These are phyloP conservation scores for Trametes hirsuta DNA, from an alignment of 1,284 basidiomycete species.

Conservation along the genomic window DNA sequence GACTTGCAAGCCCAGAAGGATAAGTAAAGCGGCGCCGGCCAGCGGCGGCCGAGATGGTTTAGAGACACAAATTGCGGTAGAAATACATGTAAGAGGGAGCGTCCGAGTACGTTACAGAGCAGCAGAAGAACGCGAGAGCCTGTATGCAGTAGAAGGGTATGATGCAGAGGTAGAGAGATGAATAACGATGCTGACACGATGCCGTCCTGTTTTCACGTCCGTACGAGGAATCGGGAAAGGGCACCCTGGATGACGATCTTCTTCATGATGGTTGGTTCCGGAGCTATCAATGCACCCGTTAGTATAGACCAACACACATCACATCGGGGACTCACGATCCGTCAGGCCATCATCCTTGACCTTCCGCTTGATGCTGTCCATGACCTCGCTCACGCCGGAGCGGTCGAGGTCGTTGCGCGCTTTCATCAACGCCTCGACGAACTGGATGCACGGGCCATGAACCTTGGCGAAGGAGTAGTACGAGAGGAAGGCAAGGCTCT, in stretches of 20 bases:
- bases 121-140: slow-evolving; percentile 5
- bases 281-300: slow-evolving; percentile 45
- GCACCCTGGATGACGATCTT: slow-evolving; percentile 75
- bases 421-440: slow-evolving; percentile 90
- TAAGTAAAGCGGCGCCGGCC: not conserved
- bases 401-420: slow-evolving; percentile 92
- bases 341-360: slow-evolving; percentile 84
- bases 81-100: slow-evolving; percentile 16
- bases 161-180: slow-evolving; percentile 1
- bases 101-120: slow-evolving; percentile 24
- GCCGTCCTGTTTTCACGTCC: slow-evolving; percentile 11
- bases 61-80: not conserved
- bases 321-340: slow-evolving; percentile 69
- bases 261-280: slow-evolving; percentile 86
- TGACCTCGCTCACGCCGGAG: slow-evolving; percentile 84
- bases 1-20: slow-evolving; percentile 17
- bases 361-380: slow-evolving; percentile 93
- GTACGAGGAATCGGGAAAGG: slow-evolving; percentile 55
- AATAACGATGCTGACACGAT: slow-evolving; percentile 34
- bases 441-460: slow-evolving; percentile 91
- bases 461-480: slow-evolving; percentile 97
- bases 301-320: not conserved
- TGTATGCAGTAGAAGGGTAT: slow-evolving; percentile 15
- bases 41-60: not conserved
- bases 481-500: slow-evolving; percentile 93